A percentile compares a stretch with the other conserved stretches of the same genome.
Evolutionary conservation across 805 yeast species (phyloP).

Genomic region (Pichia paraexigua): DNA sequence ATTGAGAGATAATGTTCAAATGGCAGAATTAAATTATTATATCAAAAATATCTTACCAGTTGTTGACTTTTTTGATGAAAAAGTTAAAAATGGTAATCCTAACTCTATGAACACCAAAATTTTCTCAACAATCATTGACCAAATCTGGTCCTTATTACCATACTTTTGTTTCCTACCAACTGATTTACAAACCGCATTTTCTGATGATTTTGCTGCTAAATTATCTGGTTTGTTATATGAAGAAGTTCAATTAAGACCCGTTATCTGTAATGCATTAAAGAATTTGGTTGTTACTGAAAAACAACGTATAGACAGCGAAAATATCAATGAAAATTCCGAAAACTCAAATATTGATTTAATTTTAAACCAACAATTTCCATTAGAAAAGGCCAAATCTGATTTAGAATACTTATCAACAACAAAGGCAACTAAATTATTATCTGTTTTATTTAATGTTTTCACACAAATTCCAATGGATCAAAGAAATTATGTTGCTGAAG

Average conservation of each 20-base stretch:
- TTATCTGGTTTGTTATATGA: slow-evolving; percentile 70
- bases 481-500: slow-evolving; percentile 76
- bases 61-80: slow-evolving; percentile 44
- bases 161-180: slow-evolving; percentile 80
- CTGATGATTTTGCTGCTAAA: slow-evolving; percentile 68
- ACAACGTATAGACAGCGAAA: slow-evolving; percentile 40
- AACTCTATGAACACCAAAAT: slow-evolving; percentile 68
- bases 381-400: slow-evolving; percentile 45
- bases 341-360: slow-evolving; percentile 34
- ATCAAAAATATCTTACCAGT: slow-evolving; percentile 59
- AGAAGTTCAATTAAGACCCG: slow-evolving; percentile 64
- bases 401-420: slow-evolving; percentile 55
- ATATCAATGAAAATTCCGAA: slow-evolving; percentile 39
- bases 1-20: slow-evolving; percentile 75
- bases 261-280: slow-evolving; percentile 77
- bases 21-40: slow-evolving; percentile 61
- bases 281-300: slow-evolving; percentile 58
- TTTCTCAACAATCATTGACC: slow-evolving; percentile 79
- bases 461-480: slow-evolving; percentile 81
- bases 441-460: slow-evolving; percentile 87
- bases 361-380: slow-evolving; percentile 55
- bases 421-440: slow-evolving; percentile 61
- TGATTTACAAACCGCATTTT: slow-evolving; percentile 59
- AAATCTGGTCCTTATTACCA: slow-evolving; percentile 87
- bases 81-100: slow-evolving; percentile 35